Conservation (phyloP, 768 basidiomycete genomes). For the Xerocomus spinulosus region DNA sequence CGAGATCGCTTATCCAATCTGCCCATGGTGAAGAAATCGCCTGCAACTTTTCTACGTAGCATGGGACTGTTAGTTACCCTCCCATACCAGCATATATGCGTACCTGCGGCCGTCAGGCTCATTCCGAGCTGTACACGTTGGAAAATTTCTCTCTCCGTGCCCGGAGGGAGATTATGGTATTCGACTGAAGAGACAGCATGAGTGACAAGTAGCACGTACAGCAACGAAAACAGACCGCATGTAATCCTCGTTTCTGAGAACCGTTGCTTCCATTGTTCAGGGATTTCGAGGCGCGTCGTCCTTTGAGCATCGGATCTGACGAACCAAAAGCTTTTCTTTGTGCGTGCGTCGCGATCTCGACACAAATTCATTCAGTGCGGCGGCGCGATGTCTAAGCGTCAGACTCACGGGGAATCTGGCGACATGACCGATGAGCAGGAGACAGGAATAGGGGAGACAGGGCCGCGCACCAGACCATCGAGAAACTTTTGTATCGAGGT, state of each 20-base stretch:
- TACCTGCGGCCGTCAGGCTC: constrained; percentile 68
- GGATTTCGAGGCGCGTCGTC: constrained; percentile 46
- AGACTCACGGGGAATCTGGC: constrained; percentile 52
- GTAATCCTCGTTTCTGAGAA: constrained; percentile 59
- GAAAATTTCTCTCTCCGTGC: constrained; percentile 72
- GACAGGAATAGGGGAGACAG: not conserved
- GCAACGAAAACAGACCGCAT: constrained; percentile 48
- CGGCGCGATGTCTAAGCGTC: constrained; percentile 1
- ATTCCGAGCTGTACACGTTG: constrained; percentile 81
- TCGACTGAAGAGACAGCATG: constrained; percentile 46
- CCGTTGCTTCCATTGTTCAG: constrained; percentile 43
- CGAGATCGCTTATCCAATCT: constrained; percentile 59
- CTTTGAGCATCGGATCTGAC: constrained; percentile 47
- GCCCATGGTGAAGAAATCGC: constrained; percentile 72
- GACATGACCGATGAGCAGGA: constrained; percentile 7
- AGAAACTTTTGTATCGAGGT: constrained; percentile 44
- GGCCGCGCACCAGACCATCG: constrained; percentile 39
- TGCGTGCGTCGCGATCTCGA: constrained; percentile 52
- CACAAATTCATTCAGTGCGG: constrained; percentile 13
- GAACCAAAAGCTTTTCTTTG: constrained; percentile 62
- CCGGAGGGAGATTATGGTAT: constrained; percentile 51
- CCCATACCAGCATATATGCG: not conserved
- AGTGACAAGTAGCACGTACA: not conserved
- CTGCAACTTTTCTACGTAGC: constrained; percentile 63
- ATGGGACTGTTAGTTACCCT: not conserved